A percentile compares a stretch with the other conserved stretches of the same genome.
phyloP scores from a whole-genome alignment of 176 grass and related monocot species.

The Oryza coarctata region DNA sequence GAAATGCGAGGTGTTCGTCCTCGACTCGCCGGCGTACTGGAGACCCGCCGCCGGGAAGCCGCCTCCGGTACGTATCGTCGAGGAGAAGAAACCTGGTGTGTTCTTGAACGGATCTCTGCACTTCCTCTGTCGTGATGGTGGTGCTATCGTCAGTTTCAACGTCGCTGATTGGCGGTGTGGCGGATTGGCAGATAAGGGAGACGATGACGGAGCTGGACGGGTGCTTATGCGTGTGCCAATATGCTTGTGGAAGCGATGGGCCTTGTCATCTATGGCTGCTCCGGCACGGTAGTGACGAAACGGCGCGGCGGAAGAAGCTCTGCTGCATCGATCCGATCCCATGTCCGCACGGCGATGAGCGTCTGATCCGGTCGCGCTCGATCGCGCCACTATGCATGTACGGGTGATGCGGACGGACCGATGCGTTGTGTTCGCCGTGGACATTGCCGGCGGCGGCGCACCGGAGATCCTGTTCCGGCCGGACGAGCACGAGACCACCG shows the following conservation, averaged over 20 bases:
- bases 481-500: not conserved
- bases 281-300: not conserved
- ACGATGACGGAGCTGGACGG: conserved; percentile 25
- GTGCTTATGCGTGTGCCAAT: conserved; percentile 22
- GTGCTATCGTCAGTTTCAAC: not conserved
- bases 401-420: conserved; percentile 12
- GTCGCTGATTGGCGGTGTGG: not conserved
- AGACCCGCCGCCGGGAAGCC: not conserved
- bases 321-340: not conserved
- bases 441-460: not conserved
- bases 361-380: not conserved
- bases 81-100: not conserved
- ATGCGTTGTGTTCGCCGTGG: conserved; percentile 4
- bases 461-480: not conserved
- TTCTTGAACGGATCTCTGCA: not conserved
- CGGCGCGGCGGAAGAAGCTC: conserved; percentile 12
- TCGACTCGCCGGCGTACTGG: not conserved
- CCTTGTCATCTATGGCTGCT: not conserved
- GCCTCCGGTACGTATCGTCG: not conserved
- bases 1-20: not conserved
- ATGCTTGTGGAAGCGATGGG: not conserved
- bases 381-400: not conserved
- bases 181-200: not conserved
- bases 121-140: not conserved
- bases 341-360: not conserved